Evolutionary conservation across 2,329 filamentous ascomycete genomes (phyloP).

Genomic region (Cytospora chrysosperma): DNA sequence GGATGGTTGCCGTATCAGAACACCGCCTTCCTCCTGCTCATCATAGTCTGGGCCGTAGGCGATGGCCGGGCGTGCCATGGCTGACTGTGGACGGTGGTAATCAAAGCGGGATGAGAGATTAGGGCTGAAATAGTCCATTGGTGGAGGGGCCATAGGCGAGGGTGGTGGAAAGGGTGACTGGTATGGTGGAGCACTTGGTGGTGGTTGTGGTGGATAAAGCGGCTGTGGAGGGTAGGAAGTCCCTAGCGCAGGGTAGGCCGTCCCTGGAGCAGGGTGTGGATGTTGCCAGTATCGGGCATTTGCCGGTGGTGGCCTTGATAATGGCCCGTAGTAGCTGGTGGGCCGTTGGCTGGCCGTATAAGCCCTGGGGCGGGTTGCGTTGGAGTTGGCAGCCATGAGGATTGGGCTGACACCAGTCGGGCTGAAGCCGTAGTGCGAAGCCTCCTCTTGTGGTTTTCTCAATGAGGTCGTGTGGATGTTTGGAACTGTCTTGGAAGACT

Average conservation of each 20-base stretch:
- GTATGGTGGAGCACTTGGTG: slow-evolving; percentile 28
- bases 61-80: slow-evolving; percentile 7
- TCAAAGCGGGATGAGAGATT: slow-evolving; percentile 9
- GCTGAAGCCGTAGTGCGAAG: slow-evolving; percentile 41
- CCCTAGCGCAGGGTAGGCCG: slow-evolving; percentile 17
- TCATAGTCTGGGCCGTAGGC: slow-evolving; percentile 31
- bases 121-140: slow-evolving; percentile 19
- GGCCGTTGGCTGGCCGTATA: slow-evolving; percentile 36
- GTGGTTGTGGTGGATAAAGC: slow-evolving; percentile 31
- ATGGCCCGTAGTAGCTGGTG: slow-evolving; percentile 37
- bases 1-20: slow-evolving; percentile 43
- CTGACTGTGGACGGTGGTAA: slow-evolving; percentile 14
- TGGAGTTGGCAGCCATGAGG: slow-evolving; percentile 21
- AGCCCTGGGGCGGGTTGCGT: slow-evolving; percentile 40
- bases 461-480: slow-evolving; percentile 28
- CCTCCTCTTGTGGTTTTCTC: slow-evolving; percentile 37
- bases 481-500: slow-evolving; percentile 40
- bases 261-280: slow-evolving; percentile 30
- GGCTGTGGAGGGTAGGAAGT: slow-evolving; percentile 28
- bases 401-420: slow-evolving; percentile 30
- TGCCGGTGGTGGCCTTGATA: slow-evolving; percentile 38
- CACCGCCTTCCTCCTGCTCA: slow-evolving; percentile 40
- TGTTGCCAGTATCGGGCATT: slow-evolving; percentile 35
- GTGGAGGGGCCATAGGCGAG: slow-evolving; percentile 13
- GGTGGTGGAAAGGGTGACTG: slow-evolving; percentile 25